Evolutionary conservation across 2,329 filamentous ascomycete species (phyloP), one percentile per base, ranked within the genome.

Genomic region (Botrytis pseudocinerea): DNA sequence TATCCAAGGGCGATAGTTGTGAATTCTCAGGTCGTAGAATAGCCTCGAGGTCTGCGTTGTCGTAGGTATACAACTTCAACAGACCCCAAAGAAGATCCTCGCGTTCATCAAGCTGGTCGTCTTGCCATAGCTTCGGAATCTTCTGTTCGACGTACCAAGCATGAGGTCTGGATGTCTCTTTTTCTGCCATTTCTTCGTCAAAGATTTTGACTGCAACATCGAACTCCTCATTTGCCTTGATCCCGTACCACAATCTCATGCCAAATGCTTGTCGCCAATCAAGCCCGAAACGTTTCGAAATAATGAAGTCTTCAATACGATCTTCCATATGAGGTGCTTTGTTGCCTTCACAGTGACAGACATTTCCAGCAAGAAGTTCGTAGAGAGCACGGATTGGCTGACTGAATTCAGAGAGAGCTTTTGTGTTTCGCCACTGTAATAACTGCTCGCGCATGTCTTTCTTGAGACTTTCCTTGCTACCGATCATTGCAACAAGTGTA

Each of bases 181-280:
- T 86, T 62, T 91, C 91, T 74, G 86, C 84, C 63, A 98, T 85
- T 78, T 97, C 94, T 71, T 90, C 85, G 74, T 90, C 85, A 82
- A 94, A 99, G 42, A 88, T 87, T 61, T 86, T 83, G 7, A 99
- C 91, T 4, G 95, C 95, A 63, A 86, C 85, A 68, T 91, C 89
- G 61, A 98, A 86, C 51, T 90, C 87, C 62, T 94, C 92, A 57
- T 90, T 86, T 48, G 88, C 85, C 3, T 88, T 86, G 59, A 90
- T 92, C 62, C 91, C 91, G 81, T 97, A 99, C 93, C 94, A 98
- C 2, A 99, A 85, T 61, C 95, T 90, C 68, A 99, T 86, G 18
- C 93, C 95, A 82, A 99, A 97, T 0, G 95, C 91, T 80, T 97
- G 95, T 81, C 93, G 91, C 96, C 96, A 99, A 81, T 97, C 93